phyloP scores from a whole-genome alignment of 768 basidiomycete species.

The Lentinula detonsa region DNA sequence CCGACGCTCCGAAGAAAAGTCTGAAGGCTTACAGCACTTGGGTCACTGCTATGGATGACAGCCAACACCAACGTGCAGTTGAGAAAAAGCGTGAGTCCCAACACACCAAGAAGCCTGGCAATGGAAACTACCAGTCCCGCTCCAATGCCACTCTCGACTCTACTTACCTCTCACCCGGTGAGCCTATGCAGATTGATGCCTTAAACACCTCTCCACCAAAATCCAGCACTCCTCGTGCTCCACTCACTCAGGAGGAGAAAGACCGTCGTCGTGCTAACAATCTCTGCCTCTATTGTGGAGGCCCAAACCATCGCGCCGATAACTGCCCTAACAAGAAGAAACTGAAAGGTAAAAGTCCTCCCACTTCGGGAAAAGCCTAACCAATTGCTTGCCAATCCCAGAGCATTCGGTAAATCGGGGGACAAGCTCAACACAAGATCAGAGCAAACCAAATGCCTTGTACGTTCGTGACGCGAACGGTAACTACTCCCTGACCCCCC shows the following conservation, averaged over 20 bases:
- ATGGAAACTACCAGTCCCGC: not conserved
- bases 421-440: not conserved
- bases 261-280: constrained; percentile 9
- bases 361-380: constrained; percentile 15
- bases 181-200: not conserved
- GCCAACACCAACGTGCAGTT: too few species aligned
- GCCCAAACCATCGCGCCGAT: constrained; percentile 9
- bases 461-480: not conserved
- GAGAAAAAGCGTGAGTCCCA: too few species aligned
- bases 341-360: not conserved
- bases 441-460: not conserved
- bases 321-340: constrained; percentile 16
- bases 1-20: too few species aligned
- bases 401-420: constrained; percentile 10
- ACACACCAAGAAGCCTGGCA: too few species aligned
- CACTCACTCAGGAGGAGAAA: constrained; percentile 10
- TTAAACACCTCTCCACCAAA: not conserved
- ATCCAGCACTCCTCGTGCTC: not conserved
- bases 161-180: not conserved
- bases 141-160: not conserved
- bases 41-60: too few species aligned
- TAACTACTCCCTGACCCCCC: not conserved
- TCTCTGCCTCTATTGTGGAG: constrained; percentile 19
- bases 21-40: too few species aligned
- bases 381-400: constrained; percentile 10